Evolutionary conservation across 768 basidiomycete genomes (phyloP).

Genomic region (Strobilomyces dryophilus): DNA sequence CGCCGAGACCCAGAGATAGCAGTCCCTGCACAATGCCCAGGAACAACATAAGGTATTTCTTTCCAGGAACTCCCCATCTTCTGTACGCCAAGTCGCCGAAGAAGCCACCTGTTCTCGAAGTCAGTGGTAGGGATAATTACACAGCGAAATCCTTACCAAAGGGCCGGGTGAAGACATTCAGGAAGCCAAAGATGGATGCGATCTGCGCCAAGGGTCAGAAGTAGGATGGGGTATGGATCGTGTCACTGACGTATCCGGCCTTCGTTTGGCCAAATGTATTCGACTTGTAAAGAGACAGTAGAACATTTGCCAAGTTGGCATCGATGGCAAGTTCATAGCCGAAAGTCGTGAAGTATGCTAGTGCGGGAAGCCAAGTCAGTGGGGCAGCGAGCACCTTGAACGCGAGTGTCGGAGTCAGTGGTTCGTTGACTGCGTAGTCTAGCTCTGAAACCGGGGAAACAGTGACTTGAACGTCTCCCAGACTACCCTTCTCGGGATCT

Average conservation of each 20-base stretch:
- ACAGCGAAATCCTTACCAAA: background rate
- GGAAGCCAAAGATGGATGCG: conserved; percentile 1
- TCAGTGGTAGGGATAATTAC: background rate
- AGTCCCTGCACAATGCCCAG: conserved; percentile 1
- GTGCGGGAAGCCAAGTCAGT: conserved; percentile 5
- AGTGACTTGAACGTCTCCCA: conserved; percentile 16
- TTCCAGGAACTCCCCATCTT: conserved; percentile 5
- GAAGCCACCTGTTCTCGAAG: background rate
- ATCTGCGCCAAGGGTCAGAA: background rate
- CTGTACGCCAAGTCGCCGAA: conserved; percentile 5
- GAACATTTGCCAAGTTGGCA: conserved; percentile 4
- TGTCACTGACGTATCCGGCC: conserved; percentile 6
- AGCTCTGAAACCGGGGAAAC: conserved; percentile 1
- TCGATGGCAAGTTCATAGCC: conserved; percentile 4
- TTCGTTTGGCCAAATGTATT: conserved; percentile 2
- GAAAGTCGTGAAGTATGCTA: conserved; percentile 4
- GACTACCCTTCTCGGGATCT: conserved; percentile 22
- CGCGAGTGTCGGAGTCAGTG: background rate
- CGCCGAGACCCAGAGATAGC: conserved; percentile 26
- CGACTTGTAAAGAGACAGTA: conserved; percentile 2
- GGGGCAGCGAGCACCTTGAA: background rate
- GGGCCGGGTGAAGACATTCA: conserved; percentile 4
- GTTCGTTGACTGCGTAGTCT: conserved; percentile 1
- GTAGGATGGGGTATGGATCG: background rate
- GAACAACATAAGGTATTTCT: conserved; percentile 4